A percentile compares a stretch with the other conserved stretches of the same genome.
Conservation (phyloP, 73 alveolate genomes). For the Effrenium voratum region DNA sequence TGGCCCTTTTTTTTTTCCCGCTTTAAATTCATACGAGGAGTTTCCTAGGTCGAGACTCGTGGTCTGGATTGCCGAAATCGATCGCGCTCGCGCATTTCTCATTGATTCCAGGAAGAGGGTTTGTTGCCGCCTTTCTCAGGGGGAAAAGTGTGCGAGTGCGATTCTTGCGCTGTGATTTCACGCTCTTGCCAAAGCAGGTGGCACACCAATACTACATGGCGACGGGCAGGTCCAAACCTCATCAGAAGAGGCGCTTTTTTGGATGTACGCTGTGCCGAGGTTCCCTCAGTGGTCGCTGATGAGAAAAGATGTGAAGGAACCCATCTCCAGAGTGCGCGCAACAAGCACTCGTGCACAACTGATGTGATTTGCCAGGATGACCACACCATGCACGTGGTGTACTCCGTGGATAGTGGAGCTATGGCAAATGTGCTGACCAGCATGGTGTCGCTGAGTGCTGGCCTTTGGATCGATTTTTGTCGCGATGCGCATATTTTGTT, state of each 20-base stretch:
- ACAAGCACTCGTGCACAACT: background rate
- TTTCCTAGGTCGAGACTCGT: too few species aligned
- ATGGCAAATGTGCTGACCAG: background rate
- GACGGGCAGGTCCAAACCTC: background rate
- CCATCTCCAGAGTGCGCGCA: too few species aligned
- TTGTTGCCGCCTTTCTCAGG: too few species aligned
- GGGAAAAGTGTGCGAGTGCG: too few species aligned
- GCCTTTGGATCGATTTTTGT: background rate
- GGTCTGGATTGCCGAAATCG: too few species aligned
- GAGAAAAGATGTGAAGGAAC: background rate
- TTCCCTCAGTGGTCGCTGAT: background rate
- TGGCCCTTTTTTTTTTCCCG: too few species aligned
- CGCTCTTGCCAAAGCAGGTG: too few species aligned
- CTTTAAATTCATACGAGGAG: too few species aligned
- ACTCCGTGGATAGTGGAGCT: background rate
- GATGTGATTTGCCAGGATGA: background rate
- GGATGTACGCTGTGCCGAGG: background rate
- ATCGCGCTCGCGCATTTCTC: too few species aligned
- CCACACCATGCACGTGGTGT: slow-evolving; percentile 9
- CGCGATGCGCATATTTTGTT: background rate
- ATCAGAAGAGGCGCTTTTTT: too few species aligned
- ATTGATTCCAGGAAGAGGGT: too few species aligned
- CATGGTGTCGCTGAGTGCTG: background rate
- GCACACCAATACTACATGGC: slow-evolving; percentile 40
- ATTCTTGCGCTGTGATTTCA: too few species aligned